A percentile compares a stretch with the other conserved stretches of the same genome.
These are phyloP conservation scores for Arctostaphylos glauca DNA, from an alignment of 148 eudicot species.

Conservation along the genomic window DNA sequence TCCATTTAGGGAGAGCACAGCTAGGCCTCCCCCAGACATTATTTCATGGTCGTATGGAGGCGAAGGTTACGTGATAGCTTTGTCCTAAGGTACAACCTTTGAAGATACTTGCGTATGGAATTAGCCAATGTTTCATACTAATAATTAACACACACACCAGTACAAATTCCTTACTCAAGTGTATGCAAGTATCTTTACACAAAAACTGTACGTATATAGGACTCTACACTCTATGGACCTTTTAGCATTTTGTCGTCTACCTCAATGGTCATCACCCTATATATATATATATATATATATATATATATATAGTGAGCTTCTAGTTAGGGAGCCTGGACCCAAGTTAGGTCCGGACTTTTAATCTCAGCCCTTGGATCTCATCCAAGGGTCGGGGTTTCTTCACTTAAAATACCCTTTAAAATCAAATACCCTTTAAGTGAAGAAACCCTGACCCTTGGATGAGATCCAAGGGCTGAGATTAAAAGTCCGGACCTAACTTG, in stretches of 20 bases:
- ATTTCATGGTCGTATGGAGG: not conserved
- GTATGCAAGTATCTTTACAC: not conserved
- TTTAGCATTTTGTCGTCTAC: not conserved
- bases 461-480: no score
- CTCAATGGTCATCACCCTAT: not conserved
- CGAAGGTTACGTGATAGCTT: slow-evolving; percentile 10
- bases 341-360: no score
- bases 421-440: no score
- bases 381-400: no score
- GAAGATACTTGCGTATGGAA: slow-evolving; percentile 11
- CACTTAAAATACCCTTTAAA: no score
- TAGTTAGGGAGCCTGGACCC: no score
- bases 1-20: no score
- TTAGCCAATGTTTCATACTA: not conserved
- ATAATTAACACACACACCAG: not conserved
- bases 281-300: no score
- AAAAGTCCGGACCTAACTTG: no score
- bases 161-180: not conserved
- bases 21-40: not conserved
- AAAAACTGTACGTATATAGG: not conserved
- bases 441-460: no score
- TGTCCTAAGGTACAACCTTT: not conserved
- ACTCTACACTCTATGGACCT: not conserved
- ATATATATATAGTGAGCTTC: no score
- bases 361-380: no score